phyloP scores from a whole-genome alignment of 345 rosid species.

The Citrus australasica region DNA sequence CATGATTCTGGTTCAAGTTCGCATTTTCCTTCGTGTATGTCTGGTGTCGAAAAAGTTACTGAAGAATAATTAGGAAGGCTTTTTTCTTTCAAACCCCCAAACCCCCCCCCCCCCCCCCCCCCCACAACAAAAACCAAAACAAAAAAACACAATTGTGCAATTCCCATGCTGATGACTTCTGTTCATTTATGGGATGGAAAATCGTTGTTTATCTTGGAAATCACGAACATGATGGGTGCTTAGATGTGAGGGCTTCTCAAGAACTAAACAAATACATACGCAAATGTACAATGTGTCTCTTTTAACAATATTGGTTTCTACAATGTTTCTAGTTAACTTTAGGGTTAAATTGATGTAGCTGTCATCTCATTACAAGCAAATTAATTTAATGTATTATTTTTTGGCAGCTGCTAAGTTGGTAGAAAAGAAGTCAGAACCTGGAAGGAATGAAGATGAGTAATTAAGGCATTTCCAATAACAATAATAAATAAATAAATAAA shows the following conservation, averaged over 20 bases:
- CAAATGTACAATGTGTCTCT: constrained; percentile 7
- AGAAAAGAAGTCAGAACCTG: neutral
- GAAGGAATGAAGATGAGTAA: neutral
- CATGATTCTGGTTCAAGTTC: too few relatives aligned
- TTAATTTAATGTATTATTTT: too few relatives aligned
- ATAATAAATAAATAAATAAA: too few relatives aligned
- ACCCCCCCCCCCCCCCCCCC: too few relatives aligned
- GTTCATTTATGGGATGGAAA: neutral
- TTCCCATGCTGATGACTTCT: too few relatives aligned
- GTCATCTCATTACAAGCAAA: neutral
- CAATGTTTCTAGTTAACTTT: constrained; percentile 9
- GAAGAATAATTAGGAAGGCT: too few relatives aligned
- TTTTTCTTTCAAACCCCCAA: too few relatives aligned
- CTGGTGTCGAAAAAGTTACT: too few relatives aligned
- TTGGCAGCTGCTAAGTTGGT: neutral
- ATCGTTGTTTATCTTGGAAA: neutral
- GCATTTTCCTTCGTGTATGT: too few relatives aligned
- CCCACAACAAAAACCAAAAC: too few relatives aligned
- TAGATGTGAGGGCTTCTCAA: neutral
- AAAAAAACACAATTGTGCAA: too few relatives aligned
- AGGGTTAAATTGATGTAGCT: neutral
- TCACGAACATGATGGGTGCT: neutral
- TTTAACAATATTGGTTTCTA: constrained; percentile 17
- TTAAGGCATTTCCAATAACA: neutral
- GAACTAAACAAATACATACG: neutral